Percentiles rank a stretch among this genome's conserved stretches.
Evolutionary conservation across 768 basidiomycete species (phyloP).

Genomic region (Lactarius pseudohatsudake): DNA sequence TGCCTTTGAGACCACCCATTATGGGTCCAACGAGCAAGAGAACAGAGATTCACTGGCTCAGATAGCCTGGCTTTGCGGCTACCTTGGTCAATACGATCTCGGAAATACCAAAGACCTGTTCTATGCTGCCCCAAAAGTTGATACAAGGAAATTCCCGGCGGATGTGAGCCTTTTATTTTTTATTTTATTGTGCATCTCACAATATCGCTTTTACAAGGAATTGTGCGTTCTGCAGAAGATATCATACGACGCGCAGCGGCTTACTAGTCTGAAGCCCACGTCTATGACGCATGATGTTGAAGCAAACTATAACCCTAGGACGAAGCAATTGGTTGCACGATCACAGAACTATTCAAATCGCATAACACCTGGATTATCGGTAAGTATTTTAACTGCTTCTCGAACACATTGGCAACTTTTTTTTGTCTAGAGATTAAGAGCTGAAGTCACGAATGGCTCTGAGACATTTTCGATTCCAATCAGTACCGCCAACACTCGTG

Average conservation of each 20-base stretch:
- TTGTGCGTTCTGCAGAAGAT: constrained; percentile 21
- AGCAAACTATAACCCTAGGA: constrained; percentile 12
- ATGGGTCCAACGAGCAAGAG: constrained; percentile 22
- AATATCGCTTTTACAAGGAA: constrained; percentile 5
- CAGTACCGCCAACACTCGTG: constrained; percentile 17
- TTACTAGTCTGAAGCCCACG: constrained; percentile 15
- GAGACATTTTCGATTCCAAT: constrained; percentile 32
- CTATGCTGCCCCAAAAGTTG: constrained; percentile 43
- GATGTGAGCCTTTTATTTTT: constrained; percentile 35
- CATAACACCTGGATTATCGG: neutral
- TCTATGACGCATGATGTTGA: constrained; percentile 18
- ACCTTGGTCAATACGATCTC: constrained; percentile 43
- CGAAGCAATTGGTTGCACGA: constrained; percentile 16
- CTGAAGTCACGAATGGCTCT: constrained; percentile 33
- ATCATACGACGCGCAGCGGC: constrained; percentile 16
- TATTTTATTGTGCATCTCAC: constrained; percentile 9
- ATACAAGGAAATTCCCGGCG: constrained; percentile 41
- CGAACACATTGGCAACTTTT: neutral
- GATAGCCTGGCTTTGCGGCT: constrained; percentile 37
- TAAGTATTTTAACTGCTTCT: neutral
- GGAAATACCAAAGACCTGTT: constrained; percentile 40
- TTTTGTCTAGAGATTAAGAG: neutral
- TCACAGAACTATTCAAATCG: constrained; percentile 23
- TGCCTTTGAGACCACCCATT: constrained; percentile 29
- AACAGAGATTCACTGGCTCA: constrained; percentile 28